Evolutionary conservation across 2,329 filamentous ascomycete species (phyloP).

Genomic region (Cercospora sojina): DNA sequence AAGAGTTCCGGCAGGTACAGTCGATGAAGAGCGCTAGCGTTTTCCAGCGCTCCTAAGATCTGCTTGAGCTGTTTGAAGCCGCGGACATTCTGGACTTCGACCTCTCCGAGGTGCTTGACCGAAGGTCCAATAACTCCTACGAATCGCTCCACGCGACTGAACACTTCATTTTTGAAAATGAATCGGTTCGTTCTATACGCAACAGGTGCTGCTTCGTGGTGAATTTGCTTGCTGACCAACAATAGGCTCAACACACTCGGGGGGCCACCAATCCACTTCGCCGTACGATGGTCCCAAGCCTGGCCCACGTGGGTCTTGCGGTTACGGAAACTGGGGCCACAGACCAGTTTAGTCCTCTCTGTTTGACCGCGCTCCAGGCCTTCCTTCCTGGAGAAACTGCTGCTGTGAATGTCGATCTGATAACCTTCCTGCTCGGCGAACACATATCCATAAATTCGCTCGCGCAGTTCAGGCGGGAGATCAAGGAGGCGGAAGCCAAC

Average conservation of each 20-base stretch:
- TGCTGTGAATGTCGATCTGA: neutral
- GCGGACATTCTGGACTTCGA: neutral
- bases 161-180: neutral
- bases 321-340: neutral
- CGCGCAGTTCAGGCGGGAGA: constrained; percentile 25
- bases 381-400: neutral
- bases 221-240: constrained; percentile 20
- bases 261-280: neutral
- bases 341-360: neutral
- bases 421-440: constrained; percentile 12
- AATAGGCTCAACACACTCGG: constrained; percentile 14
- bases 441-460: constrained; percentile 21
- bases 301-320: neutral
- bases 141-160: neutral
- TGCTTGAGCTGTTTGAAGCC: neutral
- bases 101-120: neutral
- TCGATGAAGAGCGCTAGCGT: neutral
- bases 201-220: constrained; percentile 19
- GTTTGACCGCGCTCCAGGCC: too few species aligned
- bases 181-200: constrained; percentile 7
- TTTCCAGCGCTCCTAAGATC: neutral
- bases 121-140: neutral
- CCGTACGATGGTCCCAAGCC: neutral
- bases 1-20: neutral
- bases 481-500: constrained; percentile 24